Percentiles rank a stretch among this genome's conserved stretches.
These are phyloP conservation scores for Botrytis pseudocinerea DNA, from an alignment of 2,329 filamentous ascomycete species.

Conservation along the genomic window DNA sequence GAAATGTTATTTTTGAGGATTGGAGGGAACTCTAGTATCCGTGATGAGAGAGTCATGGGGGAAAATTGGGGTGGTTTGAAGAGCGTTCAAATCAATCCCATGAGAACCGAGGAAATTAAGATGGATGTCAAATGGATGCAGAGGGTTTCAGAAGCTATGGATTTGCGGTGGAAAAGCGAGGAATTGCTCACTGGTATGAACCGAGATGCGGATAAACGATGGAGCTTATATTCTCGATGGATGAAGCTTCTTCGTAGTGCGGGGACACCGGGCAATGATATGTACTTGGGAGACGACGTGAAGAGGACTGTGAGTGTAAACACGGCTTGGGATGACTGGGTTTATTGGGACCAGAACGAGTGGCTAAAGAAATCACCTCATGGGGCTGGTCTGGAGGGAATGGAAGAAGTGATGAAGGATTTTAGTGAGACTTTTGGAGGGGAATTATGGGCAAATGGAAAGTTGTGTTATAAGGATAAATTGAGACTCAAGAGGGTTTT, in stretches of 20 bases:
- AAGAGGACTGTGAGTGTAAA: slow-evolving; percentile 1
- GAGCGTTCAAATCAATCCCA: slow-evolving; percentile 14
- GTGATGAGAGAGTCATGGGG: background rate
- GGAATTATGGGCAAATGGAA: slow-evolving; percentile 25
- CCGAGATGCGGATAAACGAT: background rate
- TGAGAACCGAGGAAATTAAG: slow-evolving; percentile 9
- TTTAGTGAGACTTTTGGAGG: slow-evolving; percentile 19
- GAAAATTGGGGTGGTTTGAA: background rate
- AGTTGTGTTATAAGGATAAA: slow-evolving; percentile 15
- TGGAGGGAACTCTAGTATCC: background rate
- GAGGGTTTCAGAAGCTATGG: slow-evolving; percentile 13
- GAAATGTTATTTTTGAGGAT: slow-evolving; percentile 12
- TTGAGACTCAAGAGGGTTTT: slow-evolving; percentile 12
- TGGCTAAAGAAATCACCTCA: background rate
- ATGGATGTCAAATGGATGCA: slow-evolving; percentile 24
- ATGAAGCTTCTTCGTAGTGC: slow-evolving; percentile 14
- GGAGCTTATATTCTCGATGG: slow-evolving; percentile 3
- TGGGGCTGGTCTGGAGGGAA: background rate
- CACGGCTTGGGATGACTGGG: slow-evolving; percentile 20
- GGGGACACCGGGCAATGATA: background rate
- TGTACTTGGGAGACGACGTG: background rate
- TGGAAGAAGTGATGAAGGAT: slow-evolving; percentile 19
- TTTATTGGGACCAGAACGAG: background rate
- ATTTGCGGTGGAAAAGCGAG: slow-evolving; percentile 4
- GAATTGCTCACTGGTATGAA: background rate